phyloP scores from a whole-genome alignment of 208 protist genomes.

The Trypanosoma theileri region DNA sequence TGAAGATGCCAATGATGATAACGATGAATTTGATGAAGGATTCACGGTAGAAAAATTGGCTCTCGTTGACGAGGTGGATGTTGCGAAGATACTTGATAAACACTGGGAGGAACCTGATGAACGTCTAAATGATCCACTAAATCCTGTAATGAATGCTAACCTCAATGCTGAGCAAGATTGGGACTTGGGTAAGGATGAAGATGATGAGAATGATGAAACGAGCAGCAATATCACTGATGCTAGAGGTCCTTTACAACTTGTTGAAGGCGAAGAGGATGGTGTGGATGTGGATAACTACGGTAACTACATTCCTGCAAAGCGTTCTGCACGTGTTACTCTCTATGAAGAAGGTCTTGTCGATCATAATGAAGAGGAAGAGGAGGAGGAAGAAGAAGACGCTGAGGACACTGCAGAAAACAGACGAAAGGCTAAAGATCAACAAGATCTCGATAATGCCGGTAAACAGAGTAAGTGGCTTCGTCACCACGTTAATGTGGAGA shows the following conservation, averaged over 20 bases:
- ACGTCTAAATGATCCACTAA: constrained; percentile 69
- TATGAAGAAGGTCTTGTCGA: constrained; percentile 67
- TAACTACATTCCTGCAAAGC: constrained; percentile 74
- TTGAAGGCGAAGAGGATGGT: constrained; percentile 74
- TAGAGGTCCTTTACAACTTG: constrained; percentile 44
- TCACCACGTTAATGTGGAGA: constrained; percentile 83
- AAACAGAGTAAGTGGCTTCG: constrained; percentile 79
- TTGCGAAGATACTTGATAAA: constrained; percentile 66
- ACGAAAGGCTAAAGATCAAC: constrained; percentile 40
- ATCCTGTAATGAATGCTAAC: constrained; percentile 78
- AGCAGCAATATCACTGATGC: constrained; percentile 4
- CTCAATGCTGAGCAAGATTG: constrained; percentile 80
- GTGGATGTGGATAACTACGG: constrained; percentile 91
- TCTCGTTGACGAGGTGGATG: constrained; percentile 54
- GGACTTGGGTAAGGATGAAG: constrained; percentile 51
- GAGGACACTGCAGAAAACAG: constrained; percentile 28
- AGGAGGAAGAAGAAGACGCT: constrained; percentile 45
- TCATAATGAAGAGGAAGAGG: constrained; percentile 40
- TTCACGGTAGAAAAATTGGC: constrained; percentile 80
- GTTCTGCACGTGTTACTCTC: constrained; percentile 67
- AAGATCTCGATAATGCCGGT: constrained; percentile 42
- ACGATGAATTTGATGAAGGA: constrained; percentile 50
- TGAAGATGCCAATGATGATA: constrained; percentile 23
- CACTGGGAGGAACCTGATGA: constrained; percentile 38
- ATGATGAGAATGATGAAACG: constrained; percentile 38